Evolutionary conservation across 2,329 filamentous ascomycete genomes (phyloP), one percentile per base, ranked within the genome.

Genomic region (Spiromastix sp.): DNA sequence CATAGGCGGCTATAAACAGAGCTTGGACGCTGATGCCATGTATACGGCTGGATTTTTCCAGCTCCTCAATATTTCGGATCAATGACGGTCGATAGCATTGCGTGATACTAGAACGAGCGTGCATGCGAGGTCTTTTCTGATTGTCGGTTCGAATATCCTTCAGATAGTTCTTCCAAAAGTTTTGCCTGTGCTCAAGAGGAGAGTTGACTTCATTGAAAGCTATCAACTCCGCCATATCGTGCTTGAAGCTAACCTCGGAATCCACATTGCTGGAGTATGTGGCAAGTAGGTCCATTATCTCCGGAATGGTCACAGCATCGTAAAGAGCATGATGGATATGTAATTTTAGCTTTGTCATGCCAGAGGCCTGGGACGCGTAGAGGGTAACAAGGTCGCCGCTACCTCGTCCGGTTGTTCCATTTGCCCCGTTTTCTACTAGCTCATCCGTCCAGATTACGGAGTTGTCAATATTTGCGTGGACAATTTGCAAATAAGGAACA

Each of bases 251-350:
- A 15, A 38, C 15, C 11, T 42, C 12, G 7, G 39, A 8, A 10
- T 42, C 31, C 5, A 22, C 15, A 27, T 46, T 49, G 25, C 47
- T 59, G 59, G 54, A 77, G 22, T 64, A 43, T 4, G 48, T 42
- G 41, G 67, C 56, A 9, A 80, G 58, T 26, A 70, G 58, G 10
- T 68, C 51, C 15, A 85, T 61, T 4, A 93, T 60, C 1, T 69
- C 52, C 1, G 78, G 73, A 4, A 95, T 63, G 47, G 83, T 91
- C 40, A 93, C 69, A 4, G 79, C 86, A 54, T 95, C 89, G 51
- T 95, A 96, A 0, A 95, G 66, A 0, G 83, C 82, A 54, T 96
- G 87, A 43, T 94, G 86, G 4, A 95, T 79, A 17, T 66, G 66
- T 4, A 85, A 63, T 2, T 70, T 59, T 30, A 59, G 37, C 5